Evolutionary conservation across 2,329 filamentous ascomycete species (phyloP).

Genomic region (Myriosclerotinia scirpicola): DNA sequence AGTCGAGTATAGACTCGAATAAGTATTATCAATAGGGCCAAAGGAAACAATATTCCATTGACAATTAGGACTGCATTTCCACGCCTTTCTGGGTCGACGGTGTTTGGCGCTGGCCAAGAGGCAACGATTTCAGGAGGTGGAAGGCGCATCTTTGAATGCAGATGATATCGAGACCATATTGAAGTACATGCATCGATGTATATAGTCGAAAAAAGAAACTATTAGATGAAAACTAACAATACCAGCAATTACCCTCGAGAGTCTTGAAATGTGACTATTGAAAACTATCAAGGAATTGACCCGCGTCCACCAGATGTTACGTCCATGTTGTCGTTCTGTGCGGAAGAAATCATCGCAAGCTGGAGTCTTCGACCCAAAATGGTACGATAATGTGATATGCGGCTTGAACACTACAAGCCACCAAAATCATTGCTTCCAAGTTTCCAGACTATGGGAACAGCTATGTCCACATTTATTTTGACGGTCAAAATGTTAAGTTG

Average conservation of each 20-base stretch:
- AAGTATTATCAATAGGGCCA: conserved; percentile 45
- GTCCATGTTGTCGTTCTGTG: too few species aligned
- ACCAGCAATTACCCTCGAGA: not conserved
- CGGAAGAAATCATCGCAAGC: too few species aligned
- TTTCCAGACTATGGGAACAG: too few species aligned
- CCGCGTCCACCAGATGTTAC: not conserved
- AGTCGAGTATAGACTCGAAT: conserved; percentile 51
- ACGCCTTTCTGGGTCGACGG: conserved; percentile 47
- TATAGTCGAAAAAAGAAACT: not conserved
- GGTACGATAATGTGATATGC: too few species aligned
- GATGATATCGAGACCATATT: not conserved
- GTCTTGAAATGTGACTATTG: not conserved
- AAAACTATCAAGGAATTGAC: not conserved
- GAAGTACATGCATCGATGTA: not conserved
- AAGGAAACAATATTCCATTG: conserved; percentile 43
- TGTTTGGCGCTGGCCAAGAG: conserved; percentile 46
- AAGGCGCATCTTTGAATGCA: conserved; percentile 15
- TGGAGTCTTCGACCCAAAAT: too few species aligned
- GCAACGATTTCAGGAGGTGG: conserved; percentile 14
- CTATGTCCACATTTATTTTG: too few species aligned
- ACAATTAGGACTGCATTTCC: conserved; percentile 48
- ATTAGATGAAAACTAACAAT: not conserved
- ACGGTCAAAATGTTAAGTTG: too few species aligned
- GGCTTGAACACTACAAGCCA: too few species aligned
- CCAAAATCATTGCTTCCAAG: too few species aligned